Conservation (phyloP, 2,329 filamentous ascomycete genomes). For the Zasmidium angulare region DNA sequence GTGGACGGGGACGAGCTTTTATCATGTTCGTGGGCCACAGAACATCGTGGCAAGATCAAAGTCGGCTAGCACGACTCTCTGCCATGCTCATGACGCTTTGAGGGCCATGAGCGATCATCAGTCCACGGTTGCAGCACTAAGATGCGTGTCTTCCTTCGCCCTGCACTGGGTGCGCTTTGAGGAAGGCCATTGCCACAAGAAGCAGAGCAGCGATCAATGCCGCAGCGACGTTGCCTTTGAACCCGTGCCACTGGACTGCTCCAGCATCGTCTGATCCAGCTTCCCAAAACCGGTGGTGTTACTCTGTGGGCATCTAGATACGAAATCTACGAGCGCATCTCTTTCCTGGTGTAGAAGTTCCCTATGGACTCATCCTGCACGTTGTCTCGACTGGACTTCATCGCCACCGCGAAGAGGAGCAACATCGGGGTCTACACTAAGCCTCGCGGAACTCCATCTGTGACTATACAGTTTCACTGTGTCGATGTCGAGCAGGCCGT, state of each 20-base stretch:
- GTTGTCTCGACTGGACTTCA: conserved; percentile 34
- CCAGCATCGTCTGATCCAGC: conserved; percentile 57
- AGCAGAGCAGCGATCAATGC: conserved; percentile 48
- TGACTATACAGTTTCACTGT: too few species aligned
- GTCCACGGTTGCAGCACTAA: too few species aligned
- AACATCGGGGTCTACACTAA: conserved; percentile 20
- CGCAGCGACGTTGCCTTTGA: conserved; percentile 67
- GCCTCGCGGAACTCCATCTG: conserved; percentile 26
- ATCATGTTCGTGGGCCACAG: too few species aligned
- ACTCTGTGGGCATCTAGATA: conserved; percentile 69
- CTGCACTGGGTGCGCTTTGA: too few species aligned
- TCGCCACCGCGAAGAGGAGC: conserved; percentile 28
- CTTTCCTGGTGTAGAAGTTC: conserved; percentile 56
- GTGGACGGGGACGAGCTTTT: too few species aligned
- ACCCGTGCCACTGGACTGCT: conserved; percentile 63
- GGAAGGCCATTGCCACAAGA: conserved; percentile 42
- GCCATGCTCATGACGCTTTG: too few species aligned
- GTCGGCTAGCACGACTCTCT: too few species aligned
- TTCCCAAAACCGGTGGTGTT: conserved; percentile 56
- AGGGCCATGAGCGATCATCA: too few species aligned
- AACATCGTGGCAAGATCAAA: too few species aligned
- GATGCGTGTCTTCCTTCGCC: too few species aligned
- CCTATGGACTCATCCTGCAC: conserved; percentile 60
- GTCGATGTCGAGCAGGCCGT: too few species aligned
- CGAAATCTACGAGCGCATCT: conserved; percentile 65